These are phyloP conservation scores for Alternaria alternata DNA, from an alignment of 2,329 filamentous ascomycete species.

Conservation along the genomic window DNA sequence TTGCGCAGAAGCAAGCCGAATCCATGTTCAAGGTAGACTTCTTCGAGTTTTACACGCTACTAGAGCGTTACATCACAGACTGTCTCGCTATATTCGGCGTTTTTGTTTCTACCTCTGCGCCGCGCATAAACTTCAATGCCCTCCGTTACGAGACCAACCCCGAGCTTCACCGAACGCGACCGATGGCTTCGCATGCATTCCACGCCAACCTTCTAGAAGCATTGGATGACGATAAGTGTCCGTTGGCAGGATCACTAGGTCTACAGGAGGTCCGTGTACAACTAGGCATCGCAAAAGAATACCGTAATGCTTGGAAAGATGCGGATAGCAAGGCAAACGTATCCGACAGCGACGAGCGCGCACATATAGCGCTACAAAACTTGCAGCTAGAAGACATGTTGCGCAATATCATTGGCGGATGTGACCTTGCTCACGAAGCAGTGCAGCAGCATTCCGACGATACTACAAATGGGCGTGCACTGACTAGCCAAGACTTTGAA, in stretches of 20 bases:
- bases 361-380: conserved; percentile 60
- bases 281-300: conserved; percentile 71
- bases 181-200: conserved; percentile 61
- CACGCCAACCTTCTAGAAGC: conserved; percentile 74
- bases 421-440: conserved; percentile 64
- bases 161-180: conserved; percentile 28
- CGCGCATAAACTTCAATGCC: conserved; percentile 35
- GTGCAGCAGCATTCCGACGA: conserved; percentile 40
- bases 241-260: conserved; percentile 66
- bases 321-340: conserved; percentile 58
- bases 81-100: conserved; percentile 71
- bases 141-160: conserved; percentile 46
- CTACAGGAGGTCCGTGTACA: conserved; percentile 63
- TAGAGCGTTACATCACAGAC: conserved; percentile 74
- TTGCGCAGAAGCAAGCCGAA: conserved; percentile 40
- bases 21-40: conserved; percentile 80
- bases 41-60: conserved; percentile 76
- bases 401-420: conserved; percentile 63
- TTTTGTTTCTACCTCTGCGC: conserved; percentile 49
- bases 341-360: conserved; percentile 29
- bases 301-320: conserved; percentile 77
- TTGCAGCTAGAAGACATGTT: conserved; percentile 71
- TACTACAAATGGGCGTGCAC: conserved; percentile 8
- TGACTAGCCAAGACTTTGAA: conserved; percentile 36
- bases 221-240: conserved; percentile 65